phyloP scores from a whole-genome alignment of 306 rosid genomes.

The Betula pendula region DNA sequence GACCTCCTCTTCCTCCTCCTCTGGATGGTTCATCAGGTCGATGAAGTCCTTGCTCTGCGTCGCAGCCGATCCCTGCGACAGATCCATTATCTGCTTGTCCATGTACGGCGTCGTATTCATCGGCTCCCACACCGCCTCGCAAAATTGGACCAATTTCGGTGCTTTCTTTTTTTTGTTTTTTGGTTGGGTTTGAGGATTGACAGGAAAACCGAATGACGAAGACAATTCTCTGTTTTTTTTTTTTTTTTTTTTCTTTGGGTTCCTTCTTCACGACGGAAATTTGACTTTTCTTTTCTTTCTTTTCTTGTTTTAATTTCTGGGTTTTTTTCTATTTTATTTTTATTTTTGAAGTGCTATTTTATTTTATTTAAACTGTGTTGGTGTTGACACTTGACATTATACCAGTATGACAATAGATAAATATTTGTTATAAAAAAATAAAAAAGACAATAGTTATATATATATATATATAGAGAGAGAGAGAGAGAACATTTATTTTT shows the following conservation, averaged over 20 bases:
- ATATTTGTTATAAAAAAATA: too few species aligned
- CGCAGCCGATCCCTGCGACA: conserved; percentile 47
- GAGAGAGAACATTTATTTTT: too few species aligned
- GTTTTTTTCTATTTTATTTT: not conserved
- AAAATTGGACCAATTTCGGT: not conserved
- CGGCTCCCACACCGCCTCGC: conserved; percentile 22
- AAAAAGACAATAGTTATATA: too few species aligned
- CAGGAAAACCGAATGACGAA: conserved; percentile 15
- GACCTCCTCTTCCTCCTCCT: conserved; percentile 23
- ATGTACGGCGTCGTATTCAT: conserved; percentile 78
- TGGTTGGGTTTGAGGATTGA: not conserved
- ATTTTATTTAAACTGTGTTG: not conserved
- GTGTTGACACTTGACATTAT: not conserved
- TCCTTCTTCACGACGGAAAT: not conserved
- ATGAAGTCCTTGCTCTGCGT: conserved; percentile 54
- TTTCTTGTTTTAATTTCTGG: not conserved
- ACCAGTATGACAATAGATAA: too few species aligned
- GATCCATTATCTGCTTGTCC: conserved; percentile 97
- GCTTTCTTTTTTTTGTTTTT: not conserved
- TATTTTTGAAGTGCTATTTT: not conserved
- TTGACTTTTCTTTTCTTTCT: not conserved
- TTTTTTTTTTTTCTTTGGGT: not conserved
- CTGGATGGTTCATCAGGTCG: conserved; percentile 53
- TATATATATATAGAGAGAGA: too few species aligned
- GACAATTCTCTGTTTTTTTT: not conserved